These are phyloP conservation scores for Paraconiothyrium brasiliense DNA, from an alignment of 2,329 filamentous ascomycete species.

Conservation along the genomic window DNA sequence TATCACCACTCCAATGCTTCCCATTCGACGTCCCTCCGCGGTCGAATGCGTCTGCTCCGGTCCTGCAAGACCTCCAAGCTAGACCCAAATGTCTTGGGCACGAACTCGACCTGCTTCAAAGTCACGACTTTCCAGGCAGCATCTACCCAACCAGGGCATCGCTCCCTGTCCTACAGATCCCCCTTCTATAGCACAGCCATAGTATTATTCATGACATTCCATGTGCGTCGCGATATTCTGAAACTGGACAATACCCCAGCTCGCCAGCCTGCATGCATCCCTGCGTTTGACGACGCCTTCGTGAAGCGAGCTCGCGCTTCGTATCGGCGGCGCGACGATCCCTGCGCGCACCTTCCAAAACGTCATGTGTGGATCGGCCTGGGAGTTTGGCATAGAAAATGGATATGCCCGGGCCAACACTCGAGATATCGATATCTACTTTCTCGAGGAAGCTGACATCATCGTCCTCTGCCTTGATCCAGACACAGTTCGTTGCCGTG, in stretches of 20 bases:
- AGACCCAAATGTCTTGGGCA: background rate
- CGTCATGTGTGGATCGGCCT: constrained; percentile 12
- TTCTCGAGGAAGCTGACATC: background rate
- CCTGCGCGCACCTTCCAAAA: constrained; percentile 6
- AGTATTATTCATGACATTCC: constrained; percentile 1
- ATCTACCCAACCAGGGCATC: background rate
- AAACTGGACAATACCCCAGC: constrained; percentile 10
- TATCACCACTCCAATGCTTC: background rate
- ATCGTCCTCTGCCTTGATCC: background rate
- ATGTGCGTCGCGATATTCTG: background rate
- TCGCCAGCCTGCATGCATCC: constrained; percentile 7
- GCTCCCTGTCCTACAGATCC: background rate
- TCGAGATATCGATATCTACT: background rate
- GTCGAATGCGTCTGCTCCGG: background rate
- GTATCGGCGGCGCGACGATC: constrained; percentile 1
- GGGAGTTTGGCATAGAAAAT: background rate
- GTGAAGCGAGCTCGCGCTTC: constrained; percentile 11
- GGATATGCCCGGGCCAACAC: background rate
- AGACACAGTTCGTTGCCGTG: background rate
- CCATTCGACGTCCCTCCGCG: background rate
- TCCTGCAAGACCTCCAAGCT: constrained; percentile 3
- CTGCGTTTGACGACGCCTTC: background rate
- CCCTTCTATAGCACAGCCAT: background rate
- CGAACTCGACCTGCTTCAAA: background rate
- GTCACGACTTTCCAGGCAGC: background rate